A percentile compares a stretch with the other conserved stretches of the same genome.
Conservation (phyloP, 345 rosid genomes). For the Gossypium thurberi region DNA sequence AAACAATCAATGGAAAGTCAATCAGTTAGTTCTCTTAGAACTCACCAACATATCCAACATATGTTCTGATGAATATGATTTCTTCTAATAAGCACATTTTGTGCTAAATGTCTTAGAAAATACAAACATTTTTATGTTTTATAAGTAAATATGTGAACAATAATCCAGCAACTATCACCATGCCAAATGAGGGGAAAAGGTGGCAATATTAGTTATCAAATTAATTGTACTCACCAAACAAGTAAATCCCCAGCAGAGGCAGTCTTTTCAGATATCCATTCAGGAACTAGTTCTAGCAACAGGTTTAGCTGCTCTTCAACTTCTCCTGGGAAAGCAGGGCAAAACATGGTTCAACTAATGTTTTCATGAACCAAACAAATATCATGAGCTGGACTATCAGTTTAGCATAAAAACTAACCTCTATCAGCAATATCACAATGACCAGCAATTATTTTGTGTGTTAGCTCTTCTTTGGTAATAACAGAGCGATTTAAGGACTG, state of each 20-base stretch:
- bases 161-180: background rate
- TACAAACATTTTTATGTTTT: background rate
- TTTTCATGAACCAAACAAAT: background rate
- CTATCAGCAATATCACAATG: conserved; percentile 60
- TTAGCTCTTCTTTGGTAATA: conserved; percentile 69
- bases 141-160: background rate
- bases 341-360: conserved; percentile 12
- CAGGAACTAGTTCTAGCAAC: conserved; percentile 70
- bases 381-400: background rate
- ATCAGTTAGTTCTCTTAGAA: background rate
- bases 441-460: conserved; percentile 49
- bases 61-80: too few relatives aligned
- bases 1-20: background rate
- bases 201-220: background rate
- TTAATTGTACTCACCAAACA: conserved; percentile 44
- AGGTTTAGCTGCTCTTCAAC: conserved; percentile 70
- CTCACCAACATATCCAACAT: background rate
- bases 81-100: background rate
- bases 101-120: background rate
- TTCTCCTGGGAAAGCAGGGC: conserved; percentile 46
- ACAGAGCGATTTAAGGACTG: conserved; percentile 57
- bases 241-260: conserved; percentile 57
- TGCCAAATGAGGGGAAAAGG: background rate
- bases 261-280: conserved; percentile 74
- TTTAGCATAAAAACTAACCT: conserved; percentile 35